Evolutionary conservation across 2,329 filamentous ascomycete genomes (phyloP), one percentile per base, ranked within the genome.

Genomic region (Fusarium fujikuroi): DNA sequence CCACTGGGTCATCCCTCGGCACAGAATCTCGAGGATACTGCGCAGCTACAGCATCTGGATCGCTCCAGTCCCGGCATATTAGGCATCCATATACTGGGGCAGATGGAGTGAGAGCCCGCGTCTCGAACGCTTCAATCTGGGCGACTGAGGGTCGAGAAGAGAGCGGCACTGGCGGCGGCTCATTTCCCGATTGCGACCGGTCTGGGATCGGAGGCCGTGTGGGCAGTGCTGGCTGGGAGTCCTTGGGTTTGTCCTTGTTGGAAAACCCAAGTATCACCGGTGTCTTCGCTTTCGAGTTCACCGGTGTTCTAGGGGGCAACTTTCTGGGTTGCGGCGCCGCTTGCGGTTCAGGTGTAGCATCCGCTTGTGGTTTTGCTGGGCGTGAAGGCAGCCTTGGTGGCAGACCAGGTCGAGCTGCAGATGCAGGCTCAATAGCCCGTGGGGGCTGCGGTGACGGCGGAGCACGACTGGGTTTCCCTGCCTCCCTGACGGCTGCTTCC

Each of bases 11-110:
- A 21, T 85, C 82, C 23, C 86, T 84, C 8, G 94, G 94, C 23
- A 98, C 87, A 3, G 90, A 89, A 49, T 92, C 83, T 36, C 91
- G 87, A 9, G 95, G 94, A 78, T 94, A 95, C 73, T 90, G 91
- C 10, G 93, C 88, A 9, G 94, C 95, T 74, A 97, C 91, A 19
- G 82, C 82, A 82, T 98, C 96, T 1, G 94, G 92, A 0, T 84
- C 90, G 11, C 93, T 95, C 82, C 97, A 98, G 83, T 98, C 95
- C 73, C 95, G 91, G 80, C 96, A 98, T 65, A 90, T 85, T 59
- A 97, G 86, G 80, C 96, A 98, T n/a, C 82, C 80, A 36, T 78
- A 76, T 21, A 77, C 73, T 12, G 73, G 74, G 25, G 40, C 68
- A 37, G 76, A 71, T 18, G 76, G 76, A 15, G 79, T 68, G 18